Evolutionary conservation across 345 rosid species (phyloP), one percentile per base, ranked within the genome.

Genomic region (Geranium rotundifolium): DNA sequence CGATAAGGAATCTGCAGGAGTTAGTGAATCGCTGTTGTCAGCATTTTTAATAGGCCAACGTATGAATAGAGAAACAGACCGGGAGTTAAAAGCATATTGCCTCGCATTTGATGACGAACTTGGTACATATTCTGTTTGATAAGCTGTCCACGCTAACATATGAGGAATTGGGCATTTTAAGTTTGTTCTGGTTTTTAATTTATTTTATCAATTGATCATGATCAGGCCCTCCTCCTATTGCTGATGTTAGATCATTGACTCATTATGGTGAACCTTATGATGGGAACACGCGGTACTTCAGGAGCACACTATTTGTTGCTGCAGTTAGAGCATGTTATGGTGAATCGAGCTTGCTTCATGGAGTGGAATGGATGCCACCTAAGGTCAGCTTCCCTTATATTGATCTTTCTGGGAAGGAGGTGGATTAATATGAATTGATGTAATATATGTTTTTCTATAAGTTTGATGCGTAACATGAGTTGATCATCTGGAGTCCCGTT

Each of bases 201-300:
- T 7, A 71, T 56, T 68, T 29, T 34, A 58, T 62, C 61, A 62
- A 68, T 29, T 72, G 23, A 72, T 68, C 70, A 68, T 34, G 41
- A 34, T 65, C 77, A 92, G 96, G 93, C 75, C 77, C 79, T 74
- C 67, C 85, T 54, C 95, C 95, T 3, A 79, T 93, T 74, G 99
- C 97, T 73, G 83, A 90, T 80, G 88, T 90, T 66, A 83, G 83
- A 77, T 93, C 97, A 4, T 83, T 93, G 81, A 93, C 99, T 56
- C 96, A 90, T 85, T 93, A 85, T 63, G 99, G 99, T 41, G 99
- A 93, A 79, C 97, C 99, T 72, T 90, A 93, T 70, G 99, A 93
- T 77, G 99, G 98, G 64, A 92, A 90, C 70, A 93, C 99, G 13
- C 87, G 97, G 52, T 90, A 56, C 77, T 93, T 93, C 65, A 80